phyloP scores from a whole-genome alignment of 257 asterid species.

The Solanum chilense region DNA sequence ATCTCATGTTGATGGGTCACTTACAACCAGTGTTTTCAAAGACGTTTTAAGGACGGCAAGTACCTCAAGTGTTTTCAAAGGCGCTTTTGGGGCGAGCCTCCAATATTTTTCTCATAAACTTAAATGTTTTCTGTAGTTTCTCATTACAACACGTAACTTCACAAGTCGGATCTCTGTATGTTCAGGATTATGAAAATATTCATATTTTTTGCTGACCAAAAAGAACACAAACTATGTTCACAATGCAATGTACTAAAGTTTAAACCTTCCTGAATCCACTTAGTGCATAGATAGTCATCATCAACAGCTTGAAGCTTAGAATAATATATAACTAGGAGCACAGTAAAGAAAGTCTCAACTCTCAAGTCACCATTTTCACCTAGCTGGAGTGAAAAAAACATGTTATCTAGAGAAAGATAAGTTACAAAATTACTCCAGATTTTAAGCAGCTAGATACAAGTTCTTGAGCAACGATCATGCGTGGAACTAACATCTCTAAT shows the following conservation, averaged over 20 bases:
- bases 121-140: no score
- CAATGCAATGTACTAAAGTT: neutral
- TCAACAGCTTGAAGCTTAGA: neutral
- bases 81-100: no score
- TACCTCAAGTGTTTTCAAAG: no score
- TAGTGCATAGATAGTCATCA: neutral
- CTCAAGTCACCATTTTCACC: neutral
- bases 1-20: neutral
- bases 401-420: neutral
- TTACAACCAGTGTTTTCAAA: neutral
- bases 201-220: neutral
- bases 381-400: neutral
- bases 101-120: no score
- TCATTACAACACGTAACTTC: neutral
- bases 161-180: neutral
- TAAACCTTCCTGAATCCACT: neutral
- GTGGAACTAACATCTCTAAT: neutral
- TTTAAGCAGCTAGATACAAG: neutral
- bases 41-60: neutral
- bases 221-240: neutral
- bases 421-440: neutral
- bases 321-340: neutral
- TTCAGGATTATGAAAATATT: neutral
- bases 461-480: neutral
- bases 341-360: neutral